phyloP scores from a whole-genome alignment of 2,329 filamentous ascomycete species.

The Microcyclospora tardicrescens region DNA sequence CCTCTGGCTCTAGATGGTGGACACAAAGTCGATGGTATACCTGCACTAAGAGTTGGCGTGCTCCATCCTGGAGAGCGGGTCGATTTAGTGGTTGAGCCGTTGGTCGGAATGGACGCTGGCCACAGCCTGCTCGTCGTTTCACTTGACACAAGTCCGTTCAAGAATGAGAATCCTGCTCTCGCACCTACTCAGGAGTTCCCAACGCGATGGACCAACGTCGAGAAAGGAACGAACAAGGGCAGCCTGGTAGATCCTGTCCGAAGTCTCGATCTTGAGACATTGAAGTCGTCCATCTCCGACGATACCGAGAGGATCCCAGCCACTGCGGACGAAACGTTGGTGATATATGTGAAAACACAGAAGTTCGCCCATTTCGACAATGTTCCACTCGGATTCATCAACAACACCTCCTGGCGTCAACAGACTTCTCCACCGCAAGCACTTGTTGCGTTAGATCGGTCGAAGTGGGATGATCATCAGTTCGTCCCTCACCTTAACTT shows the following conservation, averaged over 20 bases:
- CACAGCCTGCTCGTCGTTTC: constrained; percentile 3
- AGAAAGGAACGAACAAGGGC: constrained; percentile 6
- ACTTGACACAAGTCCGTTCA: constrained; percentile 27
- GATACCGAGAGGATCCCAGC: constrained; percentile 15
- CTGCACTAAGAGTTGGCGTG: constrained; percentile 26
- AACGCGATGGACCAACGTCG: constrained; percentile 5
- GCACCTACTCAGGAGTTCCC: constrained; percentile 26
- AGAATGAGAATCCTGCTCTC: constrained; percentile 32
- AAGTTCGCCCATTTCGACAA: constrained; percentile 32
- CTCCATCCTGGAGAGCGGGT: constrained; percentile 34
- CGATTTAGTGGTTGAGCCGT: constrained; percentile 20
- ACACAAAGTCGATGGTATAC: constrained; percentile 18
- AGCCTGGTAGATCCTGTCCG: not conserved
- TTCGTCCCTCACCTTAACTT: constrained; percentile 24
- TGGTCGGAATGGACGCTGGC: constrained; percentile 4
- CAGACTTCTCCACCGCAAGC: constrained; percentile 19
- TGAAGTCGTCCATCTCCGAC: constrained; percentile 1
- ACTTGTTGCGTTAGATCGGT: constrained; percentile 23
- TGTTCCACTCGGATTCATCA: constrained; percentile 35
- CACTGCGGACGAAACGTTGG: constrained; percentile 27
- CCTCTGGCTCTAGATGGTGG: constrained; percentile 32
- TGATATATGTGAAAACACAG: constrained; percentile 36
- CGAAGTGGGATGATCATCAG: constrained; percentile 32
- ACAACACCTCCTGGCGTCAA: constrained; percentile 33
- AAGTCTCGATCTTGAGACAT: constrained; percentile 6